Evolutionary conservation across 371 early-diverging fungal genomes (phyloP), one percentile per base, ranked within the genome.

Genomic region (Mortierella sp.): DNA sequence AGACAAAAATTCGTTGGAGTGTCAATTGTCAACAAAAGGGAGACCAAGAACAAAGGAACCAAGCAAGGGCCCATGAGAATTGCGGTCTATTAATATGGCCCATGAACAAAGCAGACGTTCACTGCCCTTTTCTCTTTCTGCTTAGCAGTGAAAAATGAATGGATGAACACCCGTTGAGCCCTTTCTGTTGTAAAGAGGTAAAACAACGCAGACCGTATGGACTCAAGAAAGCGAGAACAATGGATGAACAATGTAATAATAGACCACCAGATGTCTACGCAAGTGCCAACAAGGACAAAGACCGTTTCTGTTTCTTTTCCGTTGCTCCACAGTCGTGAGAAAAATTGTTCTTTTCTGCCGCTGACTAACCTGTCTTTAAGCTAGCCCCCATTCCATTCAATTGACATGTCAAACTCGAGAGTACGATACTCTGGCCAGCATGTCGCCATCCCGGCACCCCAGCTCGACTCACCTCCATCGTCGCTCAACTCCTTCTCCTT

Each of bases 371-470:
- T 26, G 50, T 11, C 55, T 59, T 59, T 13, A n/a, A 26, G 10
- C 31, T 10, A 28, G 59, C 14, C 16, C 31, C n/a, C n/a, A n/a
- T n/a, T n/a, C 28, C 6, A 37, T 37, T 64, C 64, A 64, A 64
- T 64, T 37, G 64, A 31, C 9, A 16, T 2, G 6, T 16, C 31
- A 26, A 8, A 26, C 53, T 53, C 5, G 1, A 50, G 2, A 3
- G 19, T 28, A 59, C 11, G 16, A 37, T 53, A 16, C 51, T 13
- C 64, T 64, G 43, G 2, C 37, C 21, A 21, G 2, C 64, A 64
- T 64, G 64, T 64, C 64, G 37, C 64, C 64, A 64, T 37, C 64
- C 64, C 21, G 64, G 64, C 64, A 34, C 64, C 64, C 21, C 64
- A 64, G 64, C 37, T 64, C 64, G 64, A 34, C 64, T 11, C 44